A percentile compares a stretch with the other conserved stretches of the same genome.
Evolutionary conservation across 164 flowering plant species (phyloP).

Genomic region (Protea cynaroides): DNA sequence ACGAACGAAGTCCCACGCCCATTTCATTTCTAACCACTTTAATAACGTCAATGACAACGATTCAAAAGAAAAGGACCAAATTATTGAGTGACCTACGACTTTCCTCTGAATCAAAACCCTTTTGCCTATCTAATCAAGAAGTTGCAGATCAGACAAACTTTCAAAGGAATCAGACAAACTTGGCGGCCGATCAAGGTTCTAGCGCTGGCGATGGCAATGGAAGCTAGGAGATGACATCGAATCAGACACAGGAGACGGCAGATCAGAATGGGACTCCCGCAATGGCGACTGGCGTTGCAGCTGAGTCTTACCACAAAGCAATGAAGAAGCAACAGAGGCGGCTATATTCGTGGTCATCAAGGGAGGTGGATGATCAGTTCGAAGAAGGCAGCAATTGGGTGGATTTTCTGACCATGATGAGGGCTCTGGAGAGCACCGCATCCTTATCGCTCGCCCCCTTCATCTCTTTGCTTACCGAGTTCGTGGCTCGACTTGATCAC

Average conservation of each 20-base stretch:
- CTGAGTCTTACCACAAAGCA: constrained; percentile 23
- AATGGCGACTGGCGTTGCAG: background rate
- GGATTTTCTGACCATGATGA: constrained; percentile 24
- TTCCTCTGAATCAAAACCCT: too few relatives aligned
- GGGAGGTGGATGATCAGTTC: constrained; percentile 28
- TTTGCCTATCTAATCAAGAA: too few relatives aligned
- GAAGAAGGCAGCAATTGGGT: constrained; percentile 11
- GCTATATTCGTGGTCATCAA: constrained; percentile 33
- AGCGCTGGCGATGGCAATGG: background rate
- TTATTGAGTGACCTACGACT: too few relatives aligned
- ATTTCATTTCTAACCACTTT: too few relatives aligned
- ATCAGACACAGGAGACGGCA: background rate
- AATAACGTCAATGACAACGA: too few relatives aligned
- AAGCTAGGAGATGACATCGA: constrained; percentile 5
- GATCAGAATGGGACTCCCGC: background rate
- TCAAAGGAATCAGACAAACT: too few relatives aligned
- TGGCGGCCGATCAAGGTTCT: constrained; percentile 12
- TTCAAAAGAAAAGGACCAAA: too few relatives aligned
- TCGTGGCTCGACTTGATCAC: constrained; percentile 62
- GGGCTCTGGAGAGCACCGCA: constrained; percentile 44
- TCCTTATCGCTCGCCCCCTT: constrained; percentile 55
- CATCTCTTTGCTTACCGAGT: constrained; percentile 59
- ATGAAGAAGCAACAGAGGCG: constrained; percentile 29
- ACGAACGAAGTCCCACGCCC: too few relatives aligned
- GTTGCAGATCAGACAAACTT: too few relatives aligned